phyloP scores from a whole-genome alignment of 345 rosid species.

The Mallotus nudiflorus region DNA sequence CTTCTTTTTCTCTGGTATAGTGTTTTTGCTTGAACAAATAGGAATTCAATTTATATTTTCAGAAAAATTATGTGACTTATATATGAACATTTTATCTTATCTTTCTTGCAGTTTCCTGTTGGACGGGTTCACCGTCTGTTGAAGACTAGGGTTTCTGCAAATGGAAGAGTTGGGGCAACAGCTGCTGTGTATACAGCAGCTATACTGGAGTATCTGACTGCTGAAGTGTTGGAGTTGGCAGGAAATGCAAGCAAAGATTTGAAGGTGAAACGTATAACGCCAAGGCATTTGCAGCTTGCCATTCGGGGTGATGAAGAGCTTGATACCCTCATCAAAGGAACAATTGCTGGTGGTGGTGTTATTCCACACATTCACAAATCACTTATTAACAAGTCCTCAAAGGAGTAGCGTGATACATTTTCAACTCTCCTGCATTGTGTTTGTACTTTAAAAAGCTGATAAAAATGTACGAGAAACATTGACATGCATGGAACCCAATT shows the following conservation, averaged over 20 bases:
- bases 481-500: not conserved
- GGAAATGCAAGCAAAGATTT: slow-evolving; percentile 38
- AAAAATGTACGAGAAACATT: slow-evolving; percentile 16
- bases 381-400: slow-evolving; percentile 35
- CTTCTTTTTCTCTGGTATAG: not conserved
- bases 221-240: slow-evolving; percentile 36
- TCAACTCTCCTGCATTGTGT: not conserved
- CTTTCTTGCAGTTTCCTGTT: slow-evolving; percentile 28
- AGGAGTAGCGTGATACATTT: slow-evolving; percentile 21
- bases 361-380: slow-evolving; percentile 37
- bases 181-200: slow-evolving; percentile 36
- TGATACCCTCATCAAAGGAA: slow-evolving; percentile 36
- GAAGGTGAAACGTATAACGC: slow-evolving; percentile 37
- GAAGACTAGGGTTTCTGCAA: slow-evolving; percentile 32
- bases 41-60: not conserved
- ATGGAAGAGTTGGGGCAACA: slow-evolving; percentile 37
- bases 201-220: slow-evolving; percentile 32
- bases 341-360: slow-evolving; percentile 36
- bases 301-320: slow-evolving; percentile 37
- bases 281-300: slow-evolving; percentile 38
- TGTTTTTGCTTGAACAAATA: not conserved
- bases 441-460: slow-evolving; percentile 2
- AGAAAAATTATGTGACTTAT: not conserved
- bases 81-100: not conserved
- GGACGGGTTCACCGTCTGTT: slow-evolving; percentile 33